A percentile compares a stretch with the other conserved stretches of the same genome.
These are phyloP conservation scores for Puccinia horiana DNA, from an alignment of 1,284 basidiomycete genomes.

Conservation along the genomic window DNA sequence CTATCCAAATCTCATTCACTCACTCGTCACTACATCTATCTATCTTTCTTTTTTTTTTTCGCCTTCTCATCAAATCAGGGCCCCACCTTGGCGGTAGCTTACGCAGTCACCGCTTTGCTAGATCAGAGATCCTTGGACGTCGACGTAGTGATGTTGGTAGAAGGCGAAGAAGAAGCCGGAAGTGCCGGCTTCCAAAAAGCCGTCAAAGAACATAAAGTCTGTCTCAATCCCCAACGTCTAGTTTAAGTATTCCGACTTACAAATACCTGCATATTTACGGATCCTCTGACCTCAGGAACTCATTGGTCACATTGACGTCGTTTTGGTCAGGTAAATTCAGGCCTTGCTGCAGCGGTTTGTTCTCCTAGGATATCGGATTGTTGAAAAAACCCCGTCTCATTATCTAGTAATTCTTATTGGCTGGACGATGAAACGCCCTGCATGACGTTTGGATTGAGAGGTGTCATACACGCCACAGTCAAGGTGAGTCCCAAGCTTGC, in stretches of 20 bases:
- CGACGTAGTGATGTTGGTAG: constrained; percentile 86
- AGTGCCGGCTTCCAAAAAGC: constrained; percentile 79
- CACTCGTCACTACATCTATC: background rate
- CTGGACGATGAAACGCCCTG: constrained; percentile 91
- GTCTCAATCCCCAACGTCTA: constrained; percentile 48
- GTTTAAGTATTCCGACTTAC: background rate
- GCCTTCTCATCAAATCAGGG: constrained; percentile 70
- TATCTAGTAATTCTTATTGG: constrained; percentile 83
- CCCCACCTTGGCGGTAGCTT: constrained; percentile 86
- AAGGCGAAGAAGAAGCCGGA: constrained; percentile 94
- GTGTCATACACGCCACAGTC: constrained; percentile 81
- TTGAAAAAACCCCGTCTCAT: background rate
- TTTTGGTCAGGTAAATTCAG: constrained; percentile 65
- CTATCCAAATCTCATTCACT: background rate
- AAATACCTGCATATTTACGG: background rate
- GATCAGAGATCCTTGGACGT: constrained; percentile 73
- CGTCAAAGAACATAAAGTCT: constrained; percentile 73
- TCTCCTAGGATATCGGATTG: background rate
- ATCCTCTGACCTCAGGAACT: constrained; percentile 63
- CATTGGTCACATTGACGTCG: constrained; percentile 81
- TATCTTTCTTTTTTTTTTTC: background rate
- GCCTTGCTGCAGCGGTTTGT: background rate
- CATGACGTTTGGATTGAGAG: constrained; percentile 89
- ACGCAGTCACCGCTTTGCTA: constrained; percentile 79
- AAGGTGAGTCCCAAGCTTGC: constrained; percentile 63